Evolutionary conservation across 768 basidiomycete species (phyloP), one percentile per base, ranked within the genome.

Genomic region (Amanita thiersii): DNA sequence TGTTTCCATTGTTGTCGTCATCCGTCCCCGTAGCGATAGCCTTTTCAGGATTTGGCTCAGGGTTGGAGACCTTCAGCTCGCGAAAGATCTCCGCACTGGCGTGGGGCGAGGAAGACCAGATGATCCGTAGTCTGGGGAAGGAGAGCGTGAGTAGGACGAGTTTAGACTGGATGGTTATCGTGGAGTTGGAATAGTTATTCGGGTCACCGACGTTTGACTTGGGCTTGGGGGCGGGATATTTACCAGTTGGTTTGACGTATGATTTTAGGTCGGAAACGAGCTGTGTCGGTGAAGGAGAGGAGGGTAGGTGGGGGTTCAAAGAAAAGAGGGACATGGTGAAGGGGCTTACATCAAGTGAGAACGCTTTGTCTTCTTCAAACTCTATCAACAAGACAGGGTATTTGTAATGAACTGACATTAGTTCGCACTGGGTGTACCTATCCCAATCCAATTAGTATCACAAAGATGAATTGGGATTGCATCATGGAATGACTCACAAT

Each of bases 31-130:
- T 69, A 2, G 79, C 62, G 29, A 91, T 77, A 0, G 96, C 92
- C 30, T 74, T 74, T 10, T 65, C 54, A 6, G 80, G 73, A 47
- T 94, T 85, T 0, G 96, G 96, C 56, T 99, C 90, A 0, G 75
- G 62, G 34, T 76, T 74, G 51, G 83, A 80, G 23, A 63, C 47
- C 54, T 99, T 99, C 24, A 99, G 79, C 54, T 97, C 96, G 35
- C 75, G 77, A 68, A 98, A 93, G 43, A 98, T 91, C 44, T 91
- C 84, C 0, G 89, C 74, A 0, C 90, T 92, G 14, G 86, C 85
- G 54, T 91, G 88, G 0, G 96, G 89, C 1, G 93, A 97, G 1
- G 92, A 92, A 0, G 92, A 92, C 96, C 96, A 98, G 56, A 99
- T 87, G 54, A 97, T 86, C 32, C 90, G 81, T 2, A 99, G 65